Conservation (phyloP, 805 yeast species). For the Kluyveromyces dobzhanskii region DNA sequence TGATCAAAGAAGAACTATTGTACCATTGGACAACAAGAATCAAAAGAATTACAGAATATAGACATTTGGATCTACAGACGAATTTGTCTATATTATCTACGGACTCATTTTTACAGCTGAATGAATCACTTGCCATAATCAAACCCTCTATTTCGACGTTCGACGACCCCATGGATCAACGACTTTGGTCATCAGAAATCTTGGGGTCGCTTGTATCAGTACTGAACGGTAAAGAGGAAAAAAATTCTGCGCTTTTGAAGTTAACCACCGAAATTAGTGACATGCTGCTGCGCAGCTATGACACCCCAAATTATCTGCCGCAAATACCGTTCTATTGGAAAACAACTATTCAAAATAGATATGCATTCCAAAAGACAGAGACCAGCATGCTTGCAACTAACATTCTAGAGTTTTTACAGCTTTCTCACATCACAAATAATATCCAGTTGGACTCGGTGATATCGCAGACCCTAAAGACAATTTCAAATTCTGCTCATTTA, state of each 20-base stretch:
- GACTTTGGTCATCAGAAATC: constrained; percentile 1
- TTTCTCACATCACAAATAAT: constrained; percentile 43
- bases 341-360: constrained; percentile 29
- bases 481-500: constrained; percentile 29
- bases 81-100: constrained; percentile 1
- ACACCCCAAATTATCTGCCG: constrained; percentile 52
- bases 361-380: constrained; percentile 30
- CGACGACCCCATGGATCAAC: not conserved
- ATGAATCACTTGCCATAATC: not conserved
- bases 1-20: not conserved
- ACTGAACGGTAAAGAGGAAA: not conserved
- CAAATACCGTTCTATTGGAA: constrained; percentile 37
- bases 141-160: not conserved
- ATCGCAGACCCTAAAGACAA: constrained; percentile 34
- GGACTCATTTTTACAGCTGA: not conserved
- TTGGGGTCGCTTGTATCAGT: not conserved
- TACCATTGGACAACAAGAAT: not conserved
- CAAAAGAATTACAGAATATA: not conserved
- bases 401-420: constrained; percentile 43
- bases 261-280: constrained; percentile 42
- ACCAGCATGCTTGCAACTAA: constrained; percentile 43
- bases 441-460: constrained; percentile 42
- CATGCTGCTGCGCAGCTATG: constrained; percentile 45
- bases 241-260: not conserved
- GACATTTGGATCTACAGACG: not conserved